Evolutionary conservation across 2,329 filamentous ascomycete genomes (phyloP).

Genomic region (Hymenoscyphus repandus): DNA sequence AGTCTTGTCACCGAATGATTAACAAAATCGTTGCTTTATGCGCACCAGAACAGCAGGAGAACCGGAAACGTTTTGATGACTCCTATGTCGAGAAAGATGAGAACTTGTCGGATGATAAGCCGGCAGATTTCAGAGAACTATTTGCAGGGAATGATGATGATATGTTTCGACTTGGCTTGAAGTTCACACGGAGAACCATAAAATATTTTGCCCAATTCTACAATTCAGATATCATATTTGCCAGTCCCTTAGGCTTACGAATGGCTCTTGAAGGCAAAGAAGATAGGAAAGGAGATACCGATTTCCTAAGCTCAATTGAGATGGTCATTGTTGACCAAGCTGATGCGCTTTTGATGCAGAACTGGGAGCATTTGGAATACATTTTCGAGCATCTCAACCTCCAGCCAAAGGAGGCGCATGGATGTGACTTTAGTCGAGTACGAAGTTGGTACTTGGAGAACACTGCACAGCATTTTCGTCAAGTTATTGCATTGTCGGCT

Average conservation of each 20-base stretch:
- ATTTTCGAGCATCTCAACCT: constrained; percentile 89
- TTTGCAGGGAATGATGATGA: constrained; percentile 97
- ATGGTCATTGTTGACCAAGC: constrained; percentile 86
- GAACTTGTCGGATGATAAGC: constrained; percentile 66
- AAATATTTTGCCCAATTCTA: constrained; percentile 96
- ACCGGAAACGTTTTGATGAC: constrained; percentile 87
- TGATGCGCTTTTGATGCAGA: constrained; percentile 93
- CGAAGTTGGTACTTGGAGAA: constrained; percentile 90
- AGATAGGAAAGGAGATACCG: constrained; percentile 67
- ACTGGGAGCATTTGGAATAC: constrained; percentile 93
- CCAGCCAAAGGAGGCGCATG: constrained; percentile 83
- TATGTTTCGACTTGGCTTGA: constrained; percentile 92
- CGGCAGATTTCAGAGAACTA: constrained; percentile 80
- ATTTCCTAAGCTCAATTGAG: constrained; percentile 93
- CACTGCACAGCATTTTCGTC: constrained; percentile 72
- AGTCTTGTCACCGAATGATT: constrained; percentile 75
- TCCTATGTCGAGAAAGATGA: constrained; percentile 67
- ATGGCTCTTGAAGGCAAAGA: constrained; percentile 78
- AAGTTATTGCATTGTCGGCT: constrained; percentile 75
- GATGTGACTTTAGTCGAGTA: constrained; percentile 88
- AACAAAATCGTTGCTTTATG: constrained; percentile 72
- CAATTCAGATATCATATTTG: constrained; percentile 90
- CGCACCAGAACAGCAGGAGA: constrained; percentile 86
- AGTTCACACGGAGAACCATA: constrained; percentile 92
- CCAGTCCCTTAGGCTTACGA: constrained; percentile 81